A percentile compares a stretch with the other conserved stretches of the same genome.
phyloP scores from a whole-genome alignment of 1,284 basidiomycete species.

The Rhodotorula sp. region DNA sequence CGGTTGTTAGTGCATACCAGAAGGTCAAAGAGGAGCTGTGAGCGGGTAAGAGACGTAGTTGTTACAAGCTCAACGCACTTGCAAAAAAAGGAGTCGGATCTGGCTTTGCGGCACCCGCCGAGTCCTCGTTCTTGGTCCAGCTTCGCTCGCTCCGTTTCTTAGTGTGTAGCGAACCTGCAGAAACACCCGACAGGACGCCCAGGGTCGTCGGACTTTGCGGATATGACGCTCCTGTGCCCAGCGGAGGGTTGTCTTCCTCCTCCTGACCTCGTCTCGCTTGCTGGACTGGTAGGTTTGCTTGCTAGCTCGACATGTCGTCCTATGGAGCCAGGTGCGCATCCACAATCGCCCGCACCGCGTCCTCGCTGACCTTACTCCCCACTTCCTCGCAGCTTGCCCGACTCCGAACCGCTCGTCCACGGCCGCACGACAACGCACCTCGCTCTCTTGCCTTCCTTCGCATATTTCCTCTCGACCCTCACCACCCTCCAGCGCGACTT shows the following conservation, averaged over 20 bases:
- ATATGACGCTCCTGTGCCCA: background rate
- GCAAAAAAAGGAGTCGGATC: too few relatives aligned
- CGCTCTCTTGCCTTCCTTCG: conserved; percentile 24
- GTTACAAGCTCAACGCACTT: too few relatives aligned
- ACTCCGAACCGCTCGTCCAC: conserved; percentile 26
- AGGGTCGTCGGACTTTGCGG: background rate
- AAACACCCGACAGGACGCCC: too few relatives aligned
- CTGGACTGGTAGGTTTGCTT: background rate
- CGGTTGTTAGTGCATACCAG: conserved; percentile 6
- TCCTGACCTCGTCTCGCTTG: background rate
- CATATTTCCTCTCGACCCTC: conserved; percentile 21
- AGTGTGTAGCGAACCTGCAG: too few relatives aligned
- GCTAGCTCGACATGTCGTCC: background rate
- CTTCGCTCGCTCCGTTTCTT: background rate
- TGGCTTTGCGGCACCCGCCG: too few relatives aligned
- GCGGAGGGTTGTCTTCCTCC: too few relatives aligned
- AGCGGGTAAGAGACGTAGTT: too few relatives aligned
- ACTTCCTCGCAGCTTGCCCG: conserved; percentile 24
- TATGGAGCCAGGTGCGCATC: conserved; percentile 10
- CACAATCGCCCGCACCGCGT: background rate
- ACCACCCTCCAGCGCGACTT: background rate
- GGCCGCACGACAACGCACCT: conserved; percentile 10
- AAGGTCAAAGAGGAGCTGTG: conserved; percentile 46
- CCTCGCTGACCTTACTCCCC: background rate
- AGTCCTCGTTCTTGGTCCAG: too few relatives aligned